Evolutionary conservation across 805 yeast species (phyloP), one percentile per base, ranked within the genome.

Genomic region (Schwanniomyces sp.): DNA sequence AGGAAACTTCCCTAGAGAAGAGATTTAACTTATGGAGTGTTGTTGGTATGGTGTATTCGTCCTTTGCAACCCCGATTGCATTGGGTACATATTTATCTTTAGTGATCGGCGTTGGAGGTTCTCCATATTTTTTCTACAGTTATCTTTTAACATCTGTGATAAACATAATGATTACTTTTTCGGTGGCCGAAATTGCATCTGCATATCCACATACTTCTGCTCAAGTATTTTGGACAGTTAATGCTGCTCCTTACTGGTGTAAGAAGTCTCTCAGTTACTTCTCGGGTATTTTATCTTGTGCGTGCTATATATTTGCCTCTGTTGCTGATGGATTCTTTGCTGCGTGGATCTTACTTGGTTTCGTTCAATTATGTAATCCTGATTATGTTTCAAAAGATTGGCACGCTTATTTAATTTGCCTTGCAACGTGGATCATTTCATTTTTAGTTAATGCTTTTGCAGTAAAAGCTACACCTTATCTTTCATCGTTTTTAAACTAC

Each of bases 191-290:
- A 49, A 54, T 67, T 17, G 66, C 66, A 5, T 67, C 68, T 36
- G 65, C 64, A 2, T 66, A 57, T 34, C 70, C 74, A 1, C 62
- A 63, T 37, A 55, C 68, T 14, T 66, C 69, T 37, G 72, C 68
- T 14, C 69, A 64, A 41, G 52, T 66, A 8, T 66, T 65, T 18
- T 68, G 73, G 72, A 62, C 69, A 10, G 63, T 60, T 48, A 55
- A 54, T 34, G 52, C 65, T 11, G 64, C 68, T n/a, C 58, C 63
- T 4, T 44, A 51, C 12, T 49, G 46, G 16, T 46, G 41, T 11
- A 64, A 61, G 50, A 56, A 60, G 36, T 32, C 56, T n/a, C 43
- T 60, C 9, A 61, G 68, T 50, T 68, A 60, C 55, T 52, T 53
- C 34, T 61, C 63, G 7, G 72, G 72, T 14, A 52, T 53, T 40